Percentiles rank a stretch among this genome's conserved stretches.
Evolutionary conservation across 352 stramenopile species (phyloP).

Genomic region (Phytophthora boehmeriae): DNA sequence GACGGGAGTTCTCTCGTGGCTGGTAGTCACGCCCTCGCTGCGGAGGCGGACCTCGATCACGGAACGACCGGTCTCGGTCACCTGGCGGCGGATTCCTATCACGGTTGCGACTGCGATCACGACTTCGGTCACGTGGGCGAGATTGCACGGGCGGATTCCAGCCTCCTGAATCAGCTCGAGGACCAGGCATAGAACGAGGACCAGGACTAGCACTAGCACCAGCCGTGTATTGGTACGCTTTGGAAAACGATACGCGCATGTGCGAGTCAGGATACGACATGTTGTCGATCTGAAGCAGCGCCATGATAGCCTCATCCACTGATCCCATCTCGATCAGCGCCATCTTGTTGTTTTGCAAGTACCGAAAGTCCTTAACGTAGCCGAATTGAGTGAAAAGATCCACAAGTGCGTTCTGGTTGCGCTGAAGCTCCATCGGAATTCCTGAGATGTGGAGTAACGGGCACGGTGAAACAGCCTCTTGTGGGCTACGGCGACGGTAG

Average conservation of each 20-base stretch:
- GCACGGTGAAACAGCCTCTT: conserved; percentile 68
- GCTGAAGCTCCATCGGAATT: conserved; percentile 74
- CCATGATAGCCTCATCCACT: conserved; percentile 78
- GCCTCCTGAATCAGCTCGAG: conserved; percentile 27
- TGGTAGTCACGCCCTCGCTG: conserved; percentile 39
- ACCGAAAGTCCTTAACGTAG: conserved; percentile 79
- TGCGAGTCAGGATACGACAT: conserved; percentile 70
- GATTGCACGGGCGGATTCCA: conserved; percentile 34
- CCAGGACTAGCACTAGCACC: conserved; percentile 9
- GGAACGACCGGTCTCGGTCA: conserved; percentile 38
- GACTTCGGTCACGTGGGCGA: conserved; percentile 48
- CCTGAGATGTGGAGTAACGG: conserved; percentile 76
- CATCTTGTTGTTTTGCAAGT: conserved; percentile 84
- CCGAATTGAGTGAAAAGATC: conserved; percentile 74
- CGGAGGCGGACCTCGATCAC: conserved; percentile 33
- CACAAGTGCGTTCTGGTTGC: conserved; percentile 59
- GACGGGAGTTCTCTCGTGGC: conserved; percentile 34
- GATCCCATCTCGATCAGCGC: conserved; percentile 78
- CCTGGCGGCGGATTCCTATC: conserved; percentile 27
- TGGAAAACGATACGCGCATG: conserved; percentile 86
- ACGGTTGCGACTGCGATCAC: conserved; percentile 52
- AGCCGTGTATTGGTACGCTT: conserved; percentile 50
- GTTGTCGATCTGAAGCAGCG: conserved; percentile 74
- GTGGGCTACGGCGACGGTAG: conserved; percentile 68
- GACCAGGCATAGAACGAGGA: conserved; percentile 20